Evolutionary conservation across 2,329 filamentous ascomycete genomes (phyloP), one percentile per base, ranked within the genome.

Genomic region (Claviceps humidiphila): DNA sequence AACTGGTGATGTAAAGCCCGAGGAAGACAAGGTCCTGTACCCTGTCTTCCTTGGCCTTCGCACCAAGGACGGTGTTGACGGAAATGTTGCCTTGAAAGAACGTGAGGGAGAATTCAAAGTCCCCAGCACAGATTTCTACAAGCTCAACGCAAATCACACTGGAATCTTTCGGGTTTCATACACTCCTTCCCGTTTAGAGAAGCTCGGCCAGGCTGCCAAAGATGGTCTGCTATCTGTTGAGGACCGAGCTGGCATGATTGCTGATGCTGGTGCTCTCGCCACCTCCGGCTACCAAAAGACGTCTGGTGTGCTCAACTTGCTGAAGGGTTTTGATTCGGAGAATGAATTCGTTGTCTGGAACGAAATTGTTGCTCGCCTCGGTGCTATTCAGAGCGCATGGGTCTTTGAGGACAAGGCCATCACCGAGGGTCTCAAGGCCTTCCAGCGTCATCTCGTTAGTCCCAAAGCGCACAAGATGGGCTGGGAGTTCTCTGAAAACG

Each of bases 291-390:
- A 95, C 67, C 88, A 95, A 67, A 94, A 88, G 75, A 95, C 91
- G 0, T 95, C 90, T 16, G 89, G 89, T 13, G 78, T 95, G 50
- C 71, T 97, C 44, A 89, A 85, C 51, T 76, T 97, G 14, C 76
- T 97, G 51, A 87, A 94, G 66, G 84, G 86, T 49, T 93, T 97
- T 64, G 80, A 84, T 62, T 76, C 82, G 1, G 91, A 97, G 71
- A 75, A 82, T 1, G 87, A 95, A 61, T 96, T 89, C 58, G 87
- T 96, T 41, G 91, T 97, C 3, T 97, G 91, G 91, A 89, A 88
- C 59, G 90, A 96, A 68, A 87, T 97, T 54, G 78, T 89, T 49
- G 78, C 85, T 46, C 84, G 89, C 47, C 78, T 96, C 54, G 81
- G 79, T 24, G 77, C 82, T n/a, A 78, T 97, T 39, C 85, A 90